A percentile compares a stretch with the other conserved stretches of the same genome.
Evolutionary conservation across 169 alveolate genomes (phyloP).

Genomic region (Plasmodium adleri): DNA sequence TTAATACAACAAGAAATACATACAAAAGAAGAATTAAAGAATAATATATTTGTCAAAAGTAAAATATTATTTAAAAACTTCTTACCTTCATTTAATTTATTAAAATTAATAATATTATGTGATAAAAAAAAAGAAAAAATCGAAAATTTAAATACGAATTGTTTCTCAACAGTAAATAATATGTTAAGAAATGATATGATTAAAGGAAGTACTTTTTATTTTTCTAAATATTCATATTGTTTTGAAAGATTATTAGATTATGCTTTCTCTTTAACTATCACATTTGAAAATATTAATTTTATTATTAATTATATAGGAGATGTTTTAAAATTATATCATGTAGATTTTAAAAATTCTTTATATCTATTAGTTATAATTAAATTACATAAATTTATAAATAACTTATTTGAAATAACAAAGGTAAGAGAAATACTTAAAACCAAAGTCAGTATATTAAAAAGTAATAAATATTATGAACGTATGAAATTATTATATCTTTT

Average conservation of each 20-base stretch:
- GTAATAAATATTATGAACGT: neutral
- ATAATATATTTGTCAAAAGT: constrained; percentile 28
- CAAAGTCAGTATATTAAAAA: constrained; percentile 16
- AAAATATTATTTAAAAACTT: constrained; percentile 52
- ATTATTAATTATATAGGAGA: constrained; percentile 61
- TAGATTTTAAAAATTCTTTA: constrained; percentile 31
- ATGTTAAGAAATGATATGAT: constrained; percentile 17
- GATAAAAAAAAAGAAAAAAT: constrained; percentile 71
- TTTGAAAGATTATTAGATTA: constrained; percentile 62
- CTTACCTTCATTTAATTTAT: constrained; percentile 62
- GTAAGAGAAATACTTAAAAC: constrained; percentile 21
- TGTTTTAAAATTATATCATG: constrained; percentile 33
- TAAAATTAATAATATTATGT: constrained; percentile 42
- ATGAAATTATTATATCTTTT: constrained; percentile 35
- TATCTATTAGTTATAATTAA: constrained; percentile 47
- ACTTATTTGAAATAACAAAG: constrained; percentile 60
- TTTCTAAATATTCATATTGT: constrained; percentile 66
- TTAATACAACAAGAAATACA: constrained; percentile 28
- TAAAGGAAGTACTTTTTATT: constrained; percentile 23
- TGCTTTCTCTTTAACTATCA: constrained; percentile 36
- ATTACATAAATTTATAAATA: constrained; percentile 58
- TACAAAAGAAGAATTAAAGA: constrained; percentile 51
- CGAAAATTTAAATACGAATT: constrained; percentile 26
- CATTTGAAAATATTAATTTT: constrained; percentile 40
- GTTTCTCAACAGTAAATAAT: constrained; percentile 57